Percentiles rank a stretch among this genome's conserved stretches.
Evolutionary conservation across 2,329 filamentous ascomycete genomes (phyloP).

Genomic region (Microdochium bolleyi): DNA sequence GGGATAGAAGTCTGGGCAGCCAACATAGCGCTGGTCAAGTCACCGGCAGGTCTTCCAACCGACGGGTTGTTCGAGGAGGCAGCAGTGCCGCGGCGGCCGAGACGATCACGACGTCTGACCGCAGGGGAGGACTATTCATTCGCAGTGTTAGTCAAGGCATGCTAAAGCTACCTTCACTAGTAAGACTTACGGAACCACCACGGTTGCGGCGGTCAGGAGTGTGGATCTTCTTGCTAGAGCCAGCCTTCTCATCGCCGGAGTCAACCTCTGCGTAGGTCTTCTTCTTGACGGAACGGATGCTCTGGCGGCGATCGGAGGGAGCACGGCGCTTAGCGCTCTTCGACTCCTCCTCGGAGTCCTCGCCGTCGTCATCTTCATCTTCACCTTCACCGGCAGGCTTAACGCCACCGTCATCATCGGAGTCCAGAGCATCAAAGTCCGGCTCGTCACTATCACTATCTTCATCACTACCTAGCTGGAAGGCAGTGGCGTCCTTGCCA

Average conservation of each 20-base stretch:
- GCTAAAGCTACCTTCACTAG: no score
- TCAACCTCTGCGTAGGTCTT: neutral
- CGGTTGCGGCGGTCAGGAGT: neutral
- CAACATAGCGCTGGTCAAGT: no score
- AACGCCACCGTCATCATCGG: no score
- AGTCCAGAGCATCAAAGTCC: conserved; percentile 12
- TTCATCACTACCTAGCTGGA: neutral
- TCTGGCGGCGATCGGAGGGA: neutral
- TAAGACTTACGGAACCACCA: neutral
- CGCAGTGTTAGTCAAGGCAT: neutral
- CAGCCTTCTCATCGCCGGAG: neutral
- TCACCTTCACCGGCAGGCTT: neutral
- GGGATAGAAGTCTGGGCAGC: neutral
- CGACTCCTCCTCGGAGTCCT: neutral
- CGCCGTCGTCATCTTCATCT: neutral
- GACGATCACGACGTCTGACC: neutral
- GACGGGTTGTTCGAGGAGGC: neutral
- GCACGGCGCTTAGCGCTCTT: neutral
- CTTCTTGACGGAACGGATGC: neutral
- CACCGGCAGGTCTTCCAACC: neutral
- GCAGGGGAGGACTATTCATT: neutral
- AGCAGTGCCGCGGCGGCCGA: neutral
- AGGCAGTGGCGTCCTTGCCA: neutral
- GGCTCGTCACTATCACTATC: conserved; percentile 21
- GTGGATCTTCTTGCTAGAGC: neutral